A percentile compares a stretch with the other conserved stretches of the same genome.
These are phyloP conservation scores for Fibroporia radiculosa DNA, from an alignment of 768 basidiomycete genomes.

Conservation along the genomic window DNA sequence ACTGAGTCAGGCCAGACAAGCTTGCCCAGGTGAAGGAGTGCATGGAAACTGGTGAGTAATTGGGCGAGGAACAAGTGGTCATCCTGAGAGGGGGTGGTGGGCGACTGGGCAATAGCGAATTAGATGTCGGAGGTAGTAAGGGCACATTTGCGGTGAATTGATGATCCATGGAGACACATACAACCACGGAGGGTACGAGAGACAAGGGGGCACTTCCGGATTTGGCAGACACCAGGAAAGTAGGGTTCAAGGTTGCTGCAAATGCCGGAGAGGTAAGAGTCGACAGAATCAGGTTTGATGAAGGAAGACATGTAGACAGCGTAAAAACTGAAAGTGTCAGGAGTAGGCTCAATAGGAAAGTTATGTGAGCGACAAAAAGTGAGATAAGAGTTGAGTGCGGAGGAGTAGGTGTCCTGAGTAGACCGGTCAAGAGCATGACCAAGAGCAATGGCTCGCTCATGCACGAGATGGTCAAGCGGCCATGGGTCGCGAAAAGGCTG, in stretches of 20 bases:
- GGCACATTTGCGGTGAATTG: constrained; percentile 21
- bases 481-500: constrained; percentile 29
- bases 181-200: constrained; percentile 24
- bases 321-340: constrained; percentile 30
- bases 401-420: constrained; percentile 21
- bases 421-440: constrained; percentile 22
- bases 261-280: constrained; percentile 31
- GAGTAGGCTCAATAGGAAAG: constrained; percentile 28
- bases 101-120: no score
- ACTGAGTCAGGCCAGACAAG: constrained; percentile 17
- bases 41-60: constrained; percentile 18
- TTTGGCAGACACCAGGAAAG: constrained; percentile 23
- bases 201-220: constrained; percentile 20
- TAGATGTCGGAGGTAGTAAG: no score
- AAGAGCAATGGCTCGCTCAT: constrained; percentile 26
- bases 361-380: constrained; percentile 25
- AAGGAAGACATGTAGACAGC: constrained; percentile 28
- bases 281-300: constrained; percentile 29
- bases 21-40: constrained; percentile 22
- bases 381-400: constrained; percentile 31
- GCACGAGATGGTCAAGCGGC: constrained; percentile 25
- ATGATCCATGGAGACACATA: constrained; percentile 12
- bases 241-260: constrained; percentile 23
- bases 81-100: no score
- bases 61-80: constrained; percentile 18